Conservation (phyloP, 2,329 filamentous ascomycete species). For the Golovinomyces cichoracearum region DNA sequence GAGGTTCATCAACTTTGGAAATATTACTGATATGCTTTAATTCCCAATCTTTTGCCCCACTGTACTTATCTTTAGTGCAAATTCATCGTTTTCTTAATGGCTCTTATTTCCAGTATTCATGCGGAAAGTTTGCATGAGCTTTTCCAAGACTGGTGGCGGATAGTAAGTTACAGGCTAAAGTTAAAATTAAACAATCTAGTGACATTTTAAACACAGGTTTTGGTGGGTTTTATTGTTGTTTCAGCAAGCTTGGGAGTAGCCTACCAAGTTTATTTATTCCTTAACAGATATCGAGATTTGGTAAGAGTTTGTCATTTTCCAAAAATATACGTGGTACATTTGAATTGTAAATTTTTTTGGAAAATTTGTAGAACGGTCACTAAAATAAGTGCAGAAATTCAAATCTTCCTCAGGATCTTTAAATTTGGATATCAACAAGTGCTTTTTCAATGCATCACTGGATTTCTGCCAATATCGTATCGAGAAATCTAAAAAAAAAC, state of each 20-base stretch:
- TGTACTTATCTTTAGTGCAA: not conserved
- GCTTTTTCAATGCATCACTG: slow-evolving; percentile 4
- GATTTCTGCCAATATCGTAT: slow-evolving; percentile 6
- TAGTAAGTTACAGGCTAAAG: slow-evolving; percentile 5
- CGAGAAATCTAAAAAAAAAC: slow-evolving; percentile 5
- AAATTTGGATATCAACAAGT: slow-evolving; percentile 4
- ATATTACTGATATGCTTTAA: not conserved
- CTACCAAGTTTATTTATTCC: slow-evolving; percentile 6
- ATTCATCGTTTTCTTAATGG: slow-evolving; percentile 5
- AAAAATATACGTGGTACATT: not conserved
- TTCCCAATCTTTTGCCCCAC: not conserved
- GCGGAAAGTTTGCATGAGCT: slow-evolving; percentile 8
- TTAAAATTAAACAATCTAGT: not conserved
- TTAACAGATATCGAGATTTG: slow-evolving; percentile 2
- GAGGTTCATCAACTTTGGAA: not conserved
- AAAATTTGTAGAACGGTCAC: not conserved
- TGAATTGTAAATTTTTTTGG: not conserved
- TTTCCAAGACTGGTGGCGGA: slow-evolving; percentile 11
- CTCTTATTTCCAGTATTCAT: slow-evolving; percentile 9
- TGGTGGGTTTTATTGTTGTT: slow-evolving; percentile 10
- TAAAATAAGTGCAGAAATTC: slow-evolving; percentile 4
- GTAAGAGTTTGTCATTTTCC: not conserved
- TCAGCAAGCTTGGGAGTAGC: slow-evolving; percentile 6
- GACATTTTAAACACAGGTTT: slow-evolving; percentile 6
- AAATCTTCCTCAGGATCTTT: slow-evolving; percentile 3